These are phyloP conservation scores for Plasmodium reichenowi DNA, from an alignment of 169 alveolate genomes.

Conservation along the genomic window DNA sequence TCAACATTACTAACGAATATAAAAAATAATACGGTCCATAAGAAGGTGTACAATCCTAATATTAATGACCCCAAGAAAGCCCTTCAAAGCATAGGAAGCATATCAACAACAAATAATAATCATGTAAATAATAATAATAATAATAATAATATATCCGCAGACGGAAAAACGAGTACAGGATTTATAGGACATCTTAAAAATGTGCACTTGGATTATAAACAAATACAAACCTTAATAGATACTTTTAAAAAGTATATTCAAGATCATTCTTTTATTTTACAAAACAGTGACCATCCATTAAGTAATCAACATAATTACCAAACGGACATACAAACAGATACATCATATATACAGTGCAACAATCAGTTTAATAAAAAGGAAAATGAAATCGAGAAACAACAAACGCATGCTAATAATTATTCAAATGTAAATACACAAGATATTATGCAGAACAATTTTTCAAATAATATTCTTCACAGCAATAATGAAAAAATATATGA, in stretches of 20 bases:
- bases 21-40: background rate
- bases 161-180: slow-evolving; percentile 40
- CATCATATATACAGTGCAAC: background rate
- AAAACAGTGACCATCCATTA: slow-evolving; percentile 5
- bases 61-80: background rate
- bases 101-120: background rate
- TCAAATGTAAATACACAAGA: too few species aligned
- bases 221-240: slow-evolving; percentile 23
- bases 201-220: slow-evolving; percentile 29
- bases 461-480: too few species aligned
- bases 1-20: background rate
- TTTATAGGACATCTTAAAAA: slow-evolving; percentile 57
- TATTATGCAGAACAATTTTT: too few species aligned
- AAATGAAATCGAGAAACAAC: background rate
- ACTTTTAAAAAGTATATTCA: slow-evolving; percentile 59
- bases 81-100: background rate
- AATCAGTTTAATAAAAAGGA: background rate
- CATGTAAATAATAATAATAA: background rate
- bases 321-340: background rate
- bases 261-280: slow-evolving; percentile 10
- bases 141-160: slow-evolving; percentile 1
- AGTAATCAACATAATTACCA: background rate
- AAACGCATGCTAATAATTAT: too few species aligned
- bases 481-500: too few species aligned
- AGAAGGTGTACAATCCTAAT: background rate